Conservation (phyloP, 306 rosid species). For the Acacia acuminata region DNA sequence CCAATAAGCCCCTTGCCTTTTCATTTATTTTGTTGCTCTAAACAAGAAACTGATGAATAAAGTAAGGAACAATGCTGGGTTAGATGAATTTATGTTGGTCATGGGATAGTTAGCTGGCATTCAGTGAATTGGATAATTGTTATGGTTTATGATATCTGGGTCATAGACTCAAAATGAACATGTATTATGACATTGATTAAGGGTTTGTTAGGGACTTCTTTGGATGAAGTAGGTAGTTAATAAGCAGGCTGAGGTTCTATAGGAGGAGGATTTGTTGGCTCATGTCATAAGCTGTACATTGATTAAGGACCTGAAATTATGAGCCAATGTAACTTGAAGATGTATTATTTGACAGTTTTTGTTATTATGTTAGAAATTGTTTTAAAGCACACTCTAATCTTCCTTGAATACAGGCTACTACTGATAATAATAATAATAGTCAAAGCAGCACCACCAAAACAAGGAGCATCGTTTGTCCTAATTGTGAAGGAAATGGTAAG, state of each 20-base stretch:
- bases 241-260: slow-evolving; percentile 1
- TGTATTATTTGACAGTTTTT: slow-evolving; percentile 3
- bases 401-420: slow-evolving; percentile 67
- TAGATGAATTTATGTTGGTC: background rate
- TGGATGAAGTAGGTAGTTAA: background rate
- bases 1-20: background rate
- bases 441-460: slow-evolving; percentile 41
- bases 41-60: background rate
- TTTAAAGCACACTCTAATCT: slow-evolving; percentile 30
- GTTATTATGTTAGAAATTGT: background rate
- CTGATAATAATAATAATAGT: slow-evolving; percentile 31
- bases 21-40: background rate
- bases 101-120: background rate
- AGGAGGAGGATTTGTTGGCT: slow-evolving; percentile 7
- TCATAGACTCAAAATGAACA: slow-evolving; percentile 7
- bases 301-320: background rate
- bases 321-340: slow-evolving; percentile 17
- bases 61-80: slow-evolving; percentile 2
- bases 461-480: slow-evolving; percentile 66
- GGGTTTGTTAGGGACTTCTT: background rate
- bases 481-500: slow-evolving; percentile 94
- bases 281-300: background rate
- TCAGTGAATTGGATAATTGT: background rate
- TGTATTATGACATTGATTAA: background rate
- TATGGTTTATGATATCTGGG: slow-evolving; percentile 24